Base-by-base conservation (phyloP, 1,284 basidiomycete species). In the Ceratobasidium sp. region DNA sequence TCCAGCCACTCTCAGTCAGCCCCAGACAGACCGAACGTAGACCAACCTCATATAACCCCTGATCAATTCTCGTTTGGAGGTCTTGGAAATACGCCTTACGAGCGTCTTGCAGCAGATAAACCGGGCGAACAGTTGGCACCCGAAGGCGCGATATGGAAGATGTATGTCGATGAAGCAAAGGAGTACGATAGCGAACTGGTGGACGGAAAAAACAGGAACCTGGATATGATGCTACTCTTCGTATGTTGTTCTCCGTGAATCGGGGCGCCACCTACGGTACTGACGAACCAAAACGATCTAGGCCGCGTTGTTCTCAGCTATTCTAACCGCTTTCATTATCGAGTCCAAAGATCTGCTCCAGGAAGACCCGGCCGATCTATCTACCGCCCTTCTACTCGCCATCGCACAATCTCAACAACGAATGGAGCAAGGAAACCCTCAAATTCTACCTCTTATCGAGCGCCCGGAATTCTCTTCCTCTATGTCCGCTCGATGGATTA, bases 241-340 rank as follows among this genome's bases (percentile, higher is more conserved):
- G 57, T 61, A 33, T 13, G 57, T 33, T 28, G 6, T 2, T 28
- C 28, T 61, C 12, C 26, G 2, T 61, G 2, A 48, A 17, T 48
- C 46, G 46, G 9, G 46, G 3, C 7, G 7, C 12, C 9, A 17
- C 17, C 17, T 48, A 1, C 46, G 46, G 2, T 17, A 9, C 7
- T 48, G 17, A 48, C 46, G 2, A 12, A 48, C 9, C 46, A n/a
- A n/a, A n/a, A n/a, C n/a, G 44, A 52, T 15, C 33, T 33, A 62
- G 57, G 59, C 59, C 10, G 59, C 57, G 17, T 44, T 75, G 9
- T 71, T 71, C 57, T 71, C 71, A 0, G 71, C 57, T 1, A 59
- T 75, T 9, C 20, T 64, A 2, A 75, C 71, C 13, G 59, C 57
- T 3, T 75, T 75, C 44, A 46, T 75, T 2, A 64, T 75, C 42